These are phyloP conservation scores for Aspergillus hancockii DNA, from an alignment of 495 filamentous ascomycete species.

Conservation along the genomic window DNA sequence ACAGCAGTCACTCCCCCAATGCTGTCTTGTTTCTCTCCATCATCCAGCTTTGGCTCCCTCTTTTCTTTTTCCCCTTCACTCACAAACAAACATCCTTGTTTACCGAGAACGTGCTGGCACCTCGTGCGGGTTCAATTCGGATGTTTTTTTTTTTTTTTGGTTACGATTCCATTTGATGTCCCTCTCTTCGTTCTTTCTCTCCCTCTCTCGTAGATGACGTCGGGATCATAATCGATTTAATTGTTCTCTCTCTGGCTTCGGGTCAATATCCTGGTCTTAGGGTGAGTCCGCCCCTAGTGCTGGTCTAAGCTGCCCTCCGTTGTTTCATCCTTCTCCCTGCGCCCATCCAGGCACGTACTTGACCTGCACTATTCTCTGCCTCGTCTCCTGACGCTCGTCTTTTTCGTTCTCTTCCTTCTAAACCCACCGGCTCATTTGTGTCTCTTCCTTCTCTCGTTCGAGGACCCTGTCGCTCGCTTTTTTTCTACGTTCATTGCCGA, in stretches of 20 bases:
- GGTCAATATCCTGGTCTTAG: not conserved
- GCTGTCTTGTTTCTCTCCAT: conserved; percentile 1
- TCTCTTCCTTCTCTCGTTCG: conserved; percentile 6
- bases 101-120: conserved; percentile 9
- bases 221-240: not conserved
- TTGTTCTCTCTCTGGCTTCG: not conserved
- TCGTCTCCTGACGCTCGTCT: conserved; percentile 8
- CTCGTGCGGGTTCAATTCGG: conserved; percentile 3
- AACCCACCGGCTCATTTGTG: conserved; percentile 3
- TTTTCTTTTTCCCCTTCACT: conserved; percentile 4
- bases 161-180: not conserved
- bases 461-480: conserved; percentile 11
- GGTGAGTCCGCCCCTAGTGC: conserved; percentile 13
- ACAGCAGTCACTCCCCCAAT: too few species aligned
- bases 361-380: conserved; percentile 7
- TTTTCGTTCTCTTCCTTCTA: conserved; percentile 2
- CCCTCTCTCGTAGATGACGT: not conserved
- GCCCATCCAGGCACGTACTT: conserved; percentile 4
- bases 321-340: conserved; percentile 19
- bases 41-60: not conserved
- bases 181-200: not conserved
- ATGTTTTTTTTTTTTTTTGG: not conserved
- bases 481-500: conserved; percentile 18
- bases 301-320: conserved; percentile 21
- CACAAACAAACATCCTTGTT: not conserved